A percentile compares a stretch with the other conserved stretches of the same genome.
phyloP scores from a whole-genome alignment of 2,329 filamentous ascomycete species.

The Diplodia mutila region DNA sequence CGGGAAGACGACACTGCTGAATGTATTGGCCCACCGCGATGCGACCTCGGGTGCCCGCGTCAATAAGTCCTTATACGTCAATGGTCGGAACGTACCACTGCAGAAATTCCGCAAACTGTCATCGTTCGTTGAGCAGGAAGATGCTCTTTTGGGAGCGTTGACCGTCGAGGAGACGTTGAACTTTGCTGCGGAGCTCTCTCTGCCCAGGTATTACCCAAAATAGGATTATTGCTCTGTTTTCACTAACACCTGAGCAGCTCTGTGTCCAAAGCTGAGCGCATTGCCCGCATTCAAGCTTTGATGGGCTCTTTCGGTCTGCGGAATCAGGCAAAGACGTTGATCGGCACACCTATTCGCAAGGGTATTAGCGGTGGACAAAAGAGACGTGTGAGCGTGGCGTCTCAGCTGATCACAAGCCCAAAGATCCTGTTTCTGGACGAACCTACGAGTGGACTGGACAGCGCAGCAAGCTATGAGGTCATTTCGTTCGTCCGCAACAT shows the following conservation, averaged over 20 bases:
- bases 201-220: slow-evolving; percentile 45
- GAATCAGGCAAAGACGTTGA: slow-evolving; percentile 69
- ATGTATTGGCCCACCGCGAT: slow-evolving; percentile 71
- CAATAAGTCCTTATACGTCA: slow-evolving; percentile 62
- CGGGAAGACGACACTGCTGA: slow-evolving; percentile 84
- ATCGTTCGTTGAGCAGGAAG: slow-evolving; percentile 85
- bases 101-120: slow-evolving; percentile 66
- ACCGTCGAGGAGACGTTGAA: slow-evolving; percentile 79
- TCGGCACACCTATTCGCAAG: slow-evolving; percentile 81
- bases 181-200: slow-evolving; percentile 72
- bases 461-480: slow-evolving; percentile 74
- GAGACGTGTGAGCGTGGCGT: slow-evolving; percentile 76
- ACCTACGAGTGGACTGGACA: slow-evolving; percentile 82
- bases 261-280: slow-evolving; percentile 61
- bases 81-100: slow-evolving; percentile 61
- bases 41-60: slow-evolving; percentile 58
- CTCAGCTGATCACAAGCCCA: slow-evolving; percentile 78
- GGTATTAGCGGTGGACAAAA: slow-evolving; percentile 87
- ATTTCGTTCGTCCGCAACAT: slow-evolving; percentile 72
- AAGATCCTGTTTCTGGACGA: slow-evolving; percentile 83
- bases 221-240: neutral
- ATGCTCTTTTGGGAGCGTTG: slow-evolving; percentile 78
- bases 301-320: slow-evolving; percentile 74
- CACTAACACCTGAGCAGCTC: slow-evolving; percentile 41
- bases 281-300: slow-evolving; percentile 66